These are phyloP conservation scores for Leccinum pellstonianum DNA, from an alignment of 768 basidiomycete species.

Conservation along the genomic window DNA sequence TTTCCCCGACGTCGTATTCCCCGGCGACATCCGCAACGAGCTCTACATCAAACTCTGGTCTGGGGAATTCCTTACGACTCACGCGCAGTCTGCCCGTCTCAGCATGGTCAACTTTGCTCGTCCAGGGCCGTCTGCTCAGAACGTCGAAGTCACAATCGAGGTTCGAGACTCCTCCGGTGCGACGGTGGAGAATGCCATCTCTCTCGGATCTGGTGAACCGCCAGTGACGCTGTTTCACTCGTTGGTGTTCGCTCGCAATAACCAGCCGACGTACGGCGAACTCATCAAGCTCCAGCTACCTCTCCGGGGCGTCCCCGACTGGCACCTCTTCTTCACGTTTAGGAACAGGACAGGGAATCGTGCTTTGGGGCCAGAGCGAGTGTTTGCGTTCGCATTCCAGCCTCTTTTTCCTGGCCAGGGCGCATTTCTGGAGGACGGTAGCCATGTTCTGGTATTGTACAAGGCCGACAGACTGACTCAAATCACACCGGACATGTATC, in stretches of 20 bases:
- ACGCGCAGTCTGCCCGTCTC: constrained; percentile 51
- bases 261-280: constrained; percentile 90
- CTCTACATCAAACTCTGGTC: constrained; percentile 96
- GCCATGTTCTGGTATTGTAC: constrained; percentile 82
- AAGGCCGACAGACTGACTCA: constrained; percentile 69
- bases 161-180: constrained; percentile 72
- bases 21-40: constrained; percentile 89
- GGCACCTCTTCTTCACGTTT: constrained; percentile 96
- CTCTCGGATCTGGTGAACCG: constrained; percentile 84
- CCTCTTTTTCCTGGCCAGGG: constrained; percentile 77
- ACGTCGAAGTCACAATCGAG: constrained; percentile 89
- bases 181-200: constrained; percentile 68
- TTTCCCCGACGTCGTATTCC: constrained; percentile 95
- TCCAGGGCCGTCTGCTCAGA: constrained; percentile 49
- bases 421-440: constrained; percentile 86
- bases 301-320: constrained; percentile 60
- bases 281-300: constrained; percentile 86
- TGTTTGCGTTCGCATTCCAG: constrained; percentile 91
- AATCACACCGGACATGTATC: constrained; percentile 68
- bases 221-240: constrained; percentile 80
- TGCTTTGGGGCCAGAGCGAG: constrained; percentile 53
- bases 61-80: constrained; percentile 73
- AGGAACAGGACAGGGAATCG: constrained; percentile 66
- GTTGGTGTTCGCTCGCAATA: constrained; percentile 86
- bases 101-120: constrained; percentile 60